Percentiles rank a stretch among this genome's conserved stretches.
Conservation (phyloP, 352 stramenopile species). For the Phytophthora podocarpi region DNA sequence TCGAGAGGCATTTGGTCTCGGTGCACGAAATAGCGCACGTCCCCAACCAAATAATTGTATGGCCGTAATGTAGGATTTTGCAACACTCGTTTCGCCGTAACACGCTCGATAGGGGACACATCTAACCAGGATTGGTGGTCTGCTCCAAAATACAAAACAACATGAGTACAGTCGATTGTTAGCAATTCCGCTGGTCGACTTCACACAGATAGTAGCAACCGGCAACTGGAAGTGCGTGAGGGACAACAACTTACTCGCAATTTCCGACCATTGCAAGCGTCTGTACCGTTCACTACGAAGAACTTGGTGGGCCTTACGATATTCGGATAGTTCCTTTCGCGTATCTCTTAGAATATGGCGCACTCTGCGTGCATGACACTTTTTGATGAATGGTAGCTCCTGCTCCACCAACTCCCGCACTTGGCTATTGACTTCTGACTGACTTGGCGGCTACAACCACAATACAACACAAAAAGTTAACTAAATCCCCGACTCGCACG, state of each 20-base stretch:
- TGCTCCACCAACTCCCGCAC: conserved; percentile 43
- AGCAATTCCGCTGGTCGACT: not conserved
- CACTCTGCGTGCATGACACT: conserved; percentile 50
- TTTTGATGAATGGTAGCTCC: conserved; percentile 38
- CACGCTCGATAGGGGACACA: conserved; percentile 41
- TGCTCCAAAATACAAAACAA: conserved; percentile 7
- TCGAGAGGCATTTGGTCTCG: conserved; percentile 9
- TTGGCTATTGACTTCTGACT: conserved; percentile 34
- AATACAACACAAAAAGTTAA: not conserved
- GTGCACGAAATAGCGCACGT: conserved; percentile 44
- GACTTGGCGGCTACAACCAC: conserved; percentile 17
- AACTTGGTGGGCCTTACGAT: conserved; percentile 26
- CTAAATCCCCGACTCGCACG: too few species aligned
- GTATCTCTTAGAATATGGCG: conserved; percentile 37
- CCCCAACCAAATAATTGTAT: conserved; percentile 49
- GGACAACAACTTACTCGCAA: conserved; percentile 31
- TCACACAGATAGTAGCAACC: too few species aligned
- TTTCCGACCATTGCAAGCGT: conserved; percentile 34
- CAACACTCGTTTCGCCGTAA: conserved; percentile 29
- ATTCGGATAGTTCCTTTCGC: conserved; percentile 35
- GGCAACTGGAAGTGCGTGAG: not conserved
- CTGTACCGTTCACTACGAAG: conserved; percentile 32
- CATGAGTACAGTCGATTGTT: not conserved
- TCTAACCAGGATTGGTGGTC: conserved; percentile 32
- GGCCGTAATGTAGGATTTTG: conserved; percentile 14